phyloP scores from a whole-genome alignment of 257 asterid species.

The Solanum pinnatisectum region DNA sequence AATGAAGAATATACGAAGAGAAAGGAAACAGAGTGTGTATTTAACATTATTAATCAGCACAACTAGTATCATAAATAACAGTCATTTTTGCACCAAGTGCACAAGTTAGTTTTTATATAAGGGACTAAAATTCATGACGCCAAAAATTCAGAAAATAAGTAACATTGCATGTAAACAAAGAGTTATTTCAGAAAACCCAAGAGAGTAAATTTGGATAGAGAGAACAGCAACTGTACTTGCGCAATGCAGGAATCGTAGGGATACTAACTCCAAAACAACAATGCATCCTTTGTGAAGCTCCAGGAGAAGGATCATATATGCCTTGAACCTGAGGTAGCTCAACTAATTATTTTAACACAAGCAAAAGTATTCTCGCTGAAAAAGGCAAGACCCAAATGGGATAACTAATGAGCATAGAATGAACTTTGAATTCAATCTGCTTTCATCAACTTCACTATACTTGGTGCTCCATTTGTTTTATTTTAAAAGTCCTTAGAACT shows the following conservation, averaged over 20 bases:
- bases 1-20: neutral
- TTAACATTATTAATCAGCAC: neutral
- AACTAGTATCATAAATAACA: neutral
- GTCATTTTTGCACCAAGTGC: neutral
- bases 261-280: conserved; percentile 59
- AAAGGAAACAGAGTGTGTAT: neutral
- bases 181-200: neutral
- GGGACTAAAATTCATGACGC: neutral
- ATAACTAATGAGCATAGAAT: neutral
- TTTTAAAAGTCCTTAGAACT: neutral
- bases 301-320: conserved; percentile 41
- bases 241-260: conserved; percentile 69
- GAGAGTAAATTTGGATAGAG: neutral
- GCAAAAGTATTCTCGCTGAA: neutral
- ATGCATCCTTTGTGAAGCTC: conserved; percentile 47
- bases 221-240: conserved; percentile 40
- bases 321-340: conserved; percentile 45
- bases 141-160: neutral
- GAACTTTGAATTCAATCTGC: neutral
- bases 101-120: neutral
- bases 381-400: neutral
- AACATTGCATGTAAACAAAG: neutral
- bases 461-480: neutral
- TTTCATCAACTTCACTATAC: neutral
- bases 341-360: neutral